phyloP scores from a whole-genome alignment of 495 filamentous ascomycete genomes.

The Penicillium pulvis region DNA sequence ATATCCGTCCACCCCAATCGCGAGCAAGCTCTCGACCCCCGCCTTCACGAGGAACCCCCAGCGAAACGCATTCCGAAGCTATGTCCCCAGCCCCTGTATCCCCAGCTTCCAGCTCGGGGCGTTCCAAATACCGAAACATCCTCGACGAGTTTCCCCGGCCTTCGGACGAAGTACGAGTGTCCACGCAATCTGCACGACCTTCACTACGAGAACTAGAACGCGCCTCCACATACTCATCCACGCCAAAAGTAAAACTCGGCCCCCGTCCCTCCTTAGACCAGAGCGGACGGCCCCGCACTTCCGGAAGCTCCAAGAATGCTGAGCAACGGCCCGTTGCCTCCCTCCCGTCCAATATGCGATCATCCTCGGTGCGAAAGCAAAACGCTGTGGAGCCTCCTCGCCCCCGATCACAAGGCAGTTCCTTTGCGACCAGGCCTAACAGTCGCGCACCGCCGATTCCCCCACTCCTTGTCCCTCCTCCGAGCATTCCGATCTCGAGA shows the following conservation, averaged over 20 bases:
- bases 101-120: constrained; percentile 18
- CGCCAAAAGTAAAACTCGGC: constrained; percentile 79
- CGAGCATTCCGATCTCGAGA: constrained; percentile 45
- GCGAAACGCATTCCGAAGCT: constrained; percentile 20
- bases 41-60: constrained; percentile 25
- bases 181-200: constrained; percentile 67
- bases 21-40: constrained; percentile 25
- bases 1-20: constrained; percentile 22
- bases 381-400: constrained; percentile 31
- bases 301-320: constrained; percentile 45
- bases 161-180: constrained; percentile 46
- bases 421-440: constrained; percentile 36
- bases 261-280: constrained; percentile 77
- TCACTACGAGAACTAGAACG: constrained; percentile 62
- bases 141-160: constrained; percentile 44
- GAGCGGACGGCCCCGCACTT: constrained; percentile 63
- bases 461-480: constrained; percentile 50
- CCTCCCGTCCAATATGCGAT: constrained; percentile 55
- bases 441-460: constrained; percentile 46
- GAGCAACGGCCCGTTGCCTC: constrained; percentile 73
- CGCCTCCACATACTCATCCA: constrained; percentile 47
- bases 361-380: constrained; percentile 47
- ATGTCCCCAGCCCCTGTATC: constrained; percentile 23
- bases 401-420: constrained; percentile 47
- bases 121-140: constrained; percentile 28